A percentile compares a stretch with the other conserved stretches of the same genome.
Conservation (phyloP, 1,284 basidiomycete species). For the Marasmius fiardii region DNA sequence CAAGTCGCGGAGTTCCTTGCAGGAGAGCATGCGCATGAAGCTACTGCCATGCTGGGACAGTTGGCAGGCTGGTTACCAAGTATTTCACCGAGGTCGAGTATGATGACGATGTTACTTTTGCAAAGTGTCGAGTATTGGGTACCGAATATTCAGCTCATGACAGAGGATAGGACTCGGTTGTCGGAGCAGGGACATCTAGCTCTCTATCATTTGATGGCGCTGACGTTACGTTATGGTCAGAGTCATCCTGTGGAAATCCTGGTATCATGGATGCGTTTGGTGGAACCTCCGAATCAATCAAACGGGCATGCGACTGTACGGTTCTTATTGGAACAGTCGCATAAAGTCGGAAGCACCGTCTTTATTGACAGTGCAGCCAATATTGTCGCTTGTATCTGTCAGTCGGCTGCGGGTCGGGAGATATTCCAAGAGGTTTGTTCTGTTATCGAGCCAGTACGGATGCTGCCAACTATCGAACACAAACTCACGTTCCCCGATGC, state of each 20-base stretch:
- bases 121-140: constrained; percentile 83
- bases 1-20: constrained; percentile 79
- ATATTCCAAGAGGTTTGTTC: constrained; percentile 84
- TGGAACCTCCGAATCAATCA: constrained; percentile 63
- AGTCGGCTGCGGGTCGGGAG: constrained; percentile 69
- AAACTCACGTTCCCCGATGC: constrained; percentile 65
- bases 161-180: constrained; percentile 52
- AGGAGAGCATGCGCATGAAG: constrained; percentile 73
- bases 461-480: constrained; percentile 75
- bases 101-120: constrained; percentile 53
- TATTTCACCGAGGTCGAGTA: constrained; percentile 53
- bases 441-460: constrained; percentile 81
- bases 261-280: constrained; percentile 78
- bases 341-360: constrained; percentile 75
- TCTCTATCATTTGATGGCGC: constrained; percentile 81
- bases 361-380: constrained; percentile 82
- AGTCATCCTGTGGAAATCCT: constrained; percentile 81
- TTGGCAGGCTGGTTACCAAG: constrained; percentile 73
- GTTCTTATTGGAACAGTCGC: constrained; percentile 86
- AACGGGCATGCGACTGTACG: constrained; percentile 82
- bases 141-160: constrained; percentile 67
- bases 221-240: constrained; percentile 80
- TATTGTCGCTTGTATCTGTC: constrained; percentile 83
- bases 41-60: constrained; percentile 68
- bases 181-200: constrained; percentile 62